These are phyloP conservation scores for Boletellus emodensis DNA, from an alignment of 768 basidiomycete genomes.

Conservation along the genomic window DNA sequence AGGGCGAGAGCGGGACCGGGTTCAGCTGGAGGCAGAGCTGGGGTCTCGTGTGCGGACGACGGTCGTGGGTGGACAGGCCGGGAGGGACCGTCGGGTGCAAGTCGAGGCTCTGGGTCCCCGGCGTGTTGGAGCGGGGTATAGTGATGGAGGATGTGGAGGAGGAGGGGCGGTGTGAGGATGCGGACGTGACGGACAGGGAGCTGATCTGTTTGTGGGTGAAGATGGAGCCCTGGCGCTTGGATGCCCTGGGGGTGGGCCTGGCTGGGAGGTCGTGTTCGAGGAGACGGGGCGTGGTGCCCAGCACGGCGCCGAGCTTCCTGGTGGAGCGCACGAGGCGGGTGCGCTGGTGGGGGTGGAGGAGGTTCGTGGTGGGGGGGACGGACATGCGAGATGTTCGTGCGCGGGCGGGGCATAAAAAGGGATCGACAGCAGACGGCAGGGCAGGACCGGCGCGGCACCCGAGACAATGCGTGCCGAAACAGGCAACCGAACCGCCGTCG, in stretches of 20 bases:
- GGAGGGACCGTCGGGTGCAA: conserved; percentile 11
- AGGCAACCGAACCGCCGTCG: no score
- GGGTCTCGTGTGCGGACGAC: conserved; percentile 15
- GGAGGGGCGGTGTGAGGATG: conserved; percentile 7
- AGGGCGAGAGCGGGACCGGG: conserved; percentile 8
- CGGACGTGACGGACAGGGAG: conserved; percentile 21
- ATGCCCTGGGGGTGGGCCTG: conserved; percentile 12
- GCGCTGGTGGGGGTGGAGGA: conserved; percentile 30
- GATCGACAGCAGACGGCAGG: no score
- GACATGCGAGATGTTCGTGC: conserved; percentile 20
- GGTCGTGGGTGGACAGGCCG: conserved; percentile 14
- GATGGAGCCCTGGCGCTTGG: conserved; percentile 33
- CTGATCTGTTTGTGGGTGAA: conserved; percentile 22
- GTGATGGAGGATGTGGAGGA: conserved; percentile 18
- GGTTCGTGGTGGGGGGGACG: conserved; percentile 36
- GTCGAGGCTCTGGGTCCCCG: conserved; percentile 8
- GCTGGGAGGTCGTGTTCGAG: conserved; percentile 25
- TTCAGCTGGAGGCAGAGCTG: conserved; percentile 25
- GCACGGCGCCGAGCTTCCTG: conserved; percentile 33
- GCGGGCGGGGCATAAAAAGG: not conserved
- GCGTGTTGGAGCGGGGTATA: not conserved
- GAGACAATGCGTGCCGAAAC: no score
- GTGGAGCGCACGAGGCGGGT: conserved; percentile 36
- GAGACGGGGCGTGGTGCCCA: conserved; percentile 36
- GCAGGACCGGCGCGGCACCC: no score